Conservation (phyloP, 1,139 yeast species). For the Yamadazyma epiphylla region DNA sequence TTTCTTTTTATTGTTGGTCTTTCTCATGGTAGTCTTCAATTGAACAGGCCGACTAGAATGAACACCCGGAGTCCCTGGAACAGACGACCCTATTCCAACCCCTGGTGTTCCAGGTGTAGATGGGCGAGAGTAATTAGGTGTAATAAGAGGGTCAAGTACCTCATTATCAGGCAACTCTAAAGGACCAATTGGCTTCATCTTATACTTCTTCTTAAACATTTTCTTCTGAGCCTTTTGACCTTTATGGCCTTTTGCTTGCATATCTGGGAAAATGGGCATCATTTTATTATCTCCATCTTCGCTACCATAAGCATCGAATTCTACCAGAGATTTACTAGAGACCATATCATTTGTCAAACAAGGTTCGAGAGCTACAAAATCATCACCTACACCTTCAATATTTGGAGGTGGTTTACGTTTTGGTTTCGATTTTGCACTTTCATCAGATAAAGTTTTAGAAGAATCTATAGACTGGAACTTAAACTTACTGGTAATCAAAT, state of each 20-base stretch:
- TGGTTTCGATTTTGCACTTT: conserved; percentile 10
- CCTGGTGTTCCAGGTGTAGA: no score
- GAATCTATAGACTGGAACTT: conserved; percentile 11
- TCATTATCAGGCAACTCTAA: conserved; percentile 11
- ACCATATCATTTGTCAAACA: background rate
- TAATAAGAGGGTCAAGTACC: conserved; percentile 10
- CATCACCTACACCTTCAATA: conserved; percentile 1
- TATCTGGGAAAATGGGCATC: conserved; percentile 27
- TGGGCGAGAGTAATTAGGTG: conserved; percentile 14
- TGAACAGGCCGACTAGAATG: conserved; percentile 32
- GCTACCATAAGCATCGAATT: conserved; percentile 7
- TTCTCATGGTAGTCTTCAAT: conserved; percentile 67
- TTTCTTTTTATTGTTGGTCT: conserved; percentile 44
- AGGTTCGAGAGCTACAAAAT: no score
- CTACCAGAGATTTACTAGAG: conserved; percentile 16
- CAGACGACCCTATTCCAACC: no score
- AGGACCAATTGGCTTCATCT: conserved; percentile 14
- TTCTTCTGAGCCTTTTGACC: conserved; percentile 6
- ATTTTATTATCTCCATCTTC: conserved; percentile 11
- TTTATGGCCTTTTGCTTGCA: conserved; percentile 10
- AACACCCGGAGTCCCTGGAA: no score
- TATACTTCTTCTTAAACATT: conserved; percentile 15
- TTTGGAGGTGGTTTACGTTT: conserved; percentile 29
- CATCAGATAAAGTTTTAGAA: conserved; percentile 9
- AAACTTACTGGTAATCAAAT: conserved; percentile 2